Evolutionary conservation across 768 basidiomycete genomes (phyloP), one percentile per base, ranked within the genome.

Genomic region (Serendipita indica): DNA sequence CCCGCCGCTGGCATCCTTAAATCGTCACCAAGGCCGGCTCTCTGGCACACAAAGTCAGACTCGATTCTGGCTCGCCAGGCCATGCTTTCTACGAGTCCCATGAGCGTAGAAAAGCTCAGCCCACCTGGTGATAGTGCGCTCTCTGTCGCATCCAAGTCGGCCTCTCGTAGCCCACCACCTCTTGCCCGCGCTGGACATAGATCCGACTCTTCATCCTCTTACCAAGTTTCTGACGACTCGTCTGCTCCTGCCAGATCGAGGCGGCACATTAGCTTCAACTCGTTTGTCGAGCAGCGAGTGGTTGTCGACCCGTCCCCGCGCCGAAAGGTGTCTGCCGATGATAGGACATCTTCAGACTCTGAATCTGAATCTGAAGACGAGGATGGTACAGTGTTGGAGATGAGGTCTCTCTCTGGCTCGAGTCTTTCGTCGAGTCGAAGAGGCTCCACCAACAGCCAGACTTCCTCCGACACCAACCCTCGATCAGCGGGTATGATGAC

Each of bases 181-280:
- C 49, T n/a, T 22, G 22, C 20, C 10, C 49, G 49, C n/a, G 30
- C 20, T 10, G 49, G 49, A 10, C 49, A 30, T 54, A n/a, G 49
- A 16, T 54, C 49, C 49, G 49, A 54, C n/a, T 54, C 49, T 10
- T 54, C 49, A 4, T 54, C 49, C 7, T 54, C 49, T 16, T 54
- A 54, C 30, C 49, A 54, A 27, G 49, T 54, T 10, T 54, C 49
- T 16, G 49, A 54, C 22, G 49, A 54, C 16, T 27, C 20, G 30
- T 3, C 27, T 18, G 52, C 18, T 13, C 20, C 14, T 32, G 3
- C 35, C 22, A 45, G 57, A 54, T 34, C 61, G 75, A 89, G 83
- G 74, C 84, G 84, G 62, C 94, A 97, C 69, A 98, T 98, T 73
- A 86, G 79, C 65, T 98, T 98, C 78, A 98, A 97, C 70, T 94